Evolutionary conservation across 23 red algal genomes (phyloP).

Genomic region (Gracilaria vermiculophylla): DNA sequence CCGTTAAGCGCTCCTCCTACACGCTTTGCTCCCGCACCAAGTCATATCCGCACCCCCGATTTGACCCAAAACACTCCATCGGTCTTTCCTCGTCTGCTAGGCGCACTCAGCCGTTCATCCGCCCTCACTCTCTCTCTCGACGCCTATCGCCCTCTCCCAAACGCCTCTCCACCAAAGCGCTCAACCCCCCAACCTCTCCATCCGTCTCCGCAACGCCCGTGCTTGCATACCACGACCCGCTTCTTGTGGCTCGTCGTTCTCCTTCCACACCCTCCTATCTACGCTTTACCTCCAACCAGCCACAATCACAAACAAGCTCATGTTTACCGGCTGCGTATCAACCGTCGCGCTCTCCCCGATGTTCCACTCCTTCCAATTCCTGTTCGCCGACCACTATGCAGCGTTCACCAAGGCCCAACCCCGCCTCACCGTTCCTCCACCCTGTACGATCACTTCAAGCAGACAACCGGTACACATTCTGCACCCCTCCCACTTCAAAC

Average conservation of each 20-base stretch:
- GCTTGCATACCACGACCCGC: neutral
- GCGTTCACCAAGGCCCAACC: neutral
- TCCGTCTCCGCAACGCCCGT: neutral
- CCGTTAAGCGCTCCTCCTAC: neutral
- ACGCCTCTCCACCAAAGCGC: neutral
- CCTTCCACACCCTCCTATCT: neutral
- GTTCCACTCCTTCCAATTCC: slow-evolving; percentile 12
- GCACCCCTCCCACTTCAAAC: neutral
- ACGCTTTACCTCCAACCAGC: neutral
- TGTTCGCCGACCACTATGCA: neutral
- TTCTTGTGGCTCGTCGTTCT: neutral
- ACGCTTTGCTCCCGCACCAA: slow-evolving; percentile 7
- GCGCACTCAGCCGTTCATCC: neutral
- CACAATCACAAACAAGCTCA: neutral
- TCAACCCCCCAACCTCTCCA: neutral
- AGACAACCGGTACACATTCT: neutral
- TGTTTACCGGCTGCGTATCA: neutral
- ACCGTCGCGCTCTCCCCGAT: neutral
- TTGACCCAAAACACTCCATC: neutral
- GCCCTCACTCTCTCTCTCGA: neutral
- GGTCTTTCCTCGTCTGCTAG: neutral
- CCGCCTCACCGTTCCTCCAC: neutral
- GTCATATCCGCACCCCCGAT: neutral
- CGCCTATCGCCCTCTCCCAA: neutral
- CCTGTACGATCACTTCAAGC: neutral